Conservation (phyloP, 306 rosid genomes). For the Cucurbita maxima region DNA sequence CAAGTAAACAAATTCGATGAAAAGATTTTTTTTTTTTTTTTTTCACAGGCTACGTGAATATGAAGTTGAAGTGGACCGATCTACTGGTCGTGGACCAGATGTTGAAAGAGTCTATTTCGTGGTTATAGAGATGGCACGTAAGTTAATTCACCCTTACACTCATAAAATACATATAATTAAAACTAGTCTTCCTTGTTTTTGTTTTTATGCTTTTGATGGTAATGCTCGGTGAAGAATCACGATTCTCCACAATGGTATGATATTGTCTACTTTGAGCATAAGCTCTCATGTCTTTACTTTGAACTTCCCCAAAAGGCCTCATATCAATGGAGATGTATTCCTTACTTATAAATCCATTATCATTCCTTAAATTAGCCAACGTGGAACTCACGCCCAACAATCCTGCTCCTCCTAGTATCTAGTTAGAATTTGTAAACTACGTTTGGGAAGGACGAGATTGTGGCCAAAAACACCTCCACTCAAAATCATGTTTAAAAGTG, state of each 20-base stretch:
- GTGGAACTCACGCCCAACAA: too few relatives aligned
- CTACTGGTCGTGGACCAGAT: slow-evolving; percentile 66
- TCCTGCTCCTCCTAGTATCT: too few relatives aligned
- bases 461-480: background rate
- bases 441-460: too few relatives aligned
- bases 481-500: background rate
- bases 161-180: background rate
- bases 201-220: background rate
- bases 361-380: too few relatives aligned
- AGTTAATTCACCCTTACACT: slow-evolving; percentile 24
- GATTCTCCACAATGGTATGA: too few relatives aligned
- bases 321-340: too few relatives aligned
- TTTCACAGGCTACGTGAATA: slow-evolving; percentile 65
- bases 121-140: slow-evolving; percentile 92
- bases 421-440: background rate
- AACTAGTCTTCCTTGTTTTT: background rate
- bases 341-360: too few relatives aligned
- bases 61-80: slow-evolving; percentile 62
- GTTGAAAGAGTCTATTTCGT: slow-evolving; percentile 83
- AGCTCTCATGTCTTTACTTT: too few relatives aligned
- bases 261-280: too few relatives aligned
- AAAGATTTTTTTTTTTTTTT: background rate
- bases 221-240: too few relatives aligned
- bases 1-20: background rate
- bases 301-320: too few relatives aligned